Evolutionary conservation across 2,329 filamentous ascomycete species (phyloP), one percentile per base, ranked within the genome.

Genomic region (Colletotrichum sp.): DNA sequence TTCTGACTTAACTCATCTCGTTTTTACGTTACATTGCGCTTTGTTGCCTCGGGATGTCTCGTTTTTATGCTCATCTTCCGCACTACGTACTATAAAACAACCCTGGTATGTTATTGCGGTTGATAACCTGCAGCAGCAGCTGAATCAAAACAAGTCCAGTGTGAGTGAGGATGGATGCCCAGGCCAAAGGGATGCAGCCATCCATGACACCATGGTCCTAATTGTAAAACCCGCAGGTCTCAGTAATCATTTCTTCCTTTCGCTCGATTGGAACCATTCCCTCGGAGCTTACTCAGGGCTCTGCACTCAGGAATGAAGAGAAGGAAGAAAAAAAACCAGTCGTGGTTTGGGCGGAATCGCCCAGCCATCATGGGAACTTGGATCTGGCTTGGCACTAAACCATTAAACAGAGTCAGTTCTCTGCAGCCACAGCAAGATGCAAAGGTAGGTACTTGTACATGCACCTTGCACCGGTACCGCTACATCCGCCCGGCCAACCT

Each of bases 81-180:
- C 36, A 13, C n/a, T 10, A 13, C 43, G n/a, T 52, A 52, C 43
- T 52, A 21, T 52, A 21, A 7, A 52, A 52, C 6, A 28, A 24
- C 13, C 66, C 66, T 63, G 21, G 30, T 14, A 30, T 16, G 39
- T 52, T 48, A 12, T 32, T 52, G 16, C 30, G 18, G 30, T 63
- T 65, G 43, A 39, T 66, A 14, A 32, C 16, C 24, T 14, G 43
- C 43, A 52, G 43, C 43, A 52, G n/a, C 43, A 13, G 43, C 32
- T 68, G 64, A 65, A 68, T 68, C 73, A 73, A 75, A 73, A 68
- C 64, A 73, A 59, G 16, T 18, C 21, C 48, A 65, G 57, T 66
- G 72, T 74, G 21, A 71, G 72, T 71, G 21, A 66, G 48, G 28
- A 68, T 34, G 48, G 28, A 68, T 48, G 26, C 64, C 69, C 18